These are phyloP conservation scores for Talaromyces sp. DNA, from an alignment of 2,329 filamentous ascomycete genomes.

Conservation along the genomic window DNA sequence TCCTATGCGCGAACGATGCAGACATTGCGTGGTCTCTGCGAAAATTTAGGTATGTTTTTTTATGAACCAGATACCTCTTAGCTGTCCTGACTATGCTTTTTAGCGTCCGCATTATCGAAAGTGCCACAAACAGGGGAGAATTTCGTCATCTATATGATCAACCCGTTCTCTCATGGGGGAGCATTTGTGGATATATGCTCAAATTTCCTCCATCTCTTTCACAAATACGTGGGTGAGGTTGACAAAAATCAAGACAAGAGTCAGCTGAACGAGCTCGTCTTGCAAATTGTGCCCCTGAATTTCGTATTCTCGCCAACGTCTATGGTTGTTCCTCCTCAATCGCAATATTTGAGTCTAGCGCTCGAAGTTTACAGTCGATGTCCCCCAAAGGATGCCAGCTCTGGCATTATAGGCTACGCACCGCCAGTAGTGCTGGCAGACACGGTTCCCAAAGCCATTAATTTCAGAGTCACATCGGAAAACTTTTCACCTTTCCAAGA, in stretches of 20 bases:
- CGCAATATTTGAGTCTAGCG: conserved; percentile 50
- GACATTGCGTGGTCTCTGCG: conserved; percentile 33
- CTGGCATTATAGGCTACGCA: conserved; percentile 45
- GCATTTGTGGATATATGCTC: conserved; percentile 53
- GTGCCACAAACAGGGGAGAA: conserved; percentile 36
- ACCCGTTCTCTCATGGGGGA: conserved; percentile 50
- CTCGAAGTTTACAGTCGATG: conserved; percentile 59
- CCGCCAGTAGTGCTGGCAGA: conserved; percentile 55
- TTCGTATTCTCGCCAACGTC: conserved; percentile 53
- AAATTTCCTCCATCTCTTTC: conserved; percentile 56
- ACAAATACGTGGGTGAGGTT: conserved; percentile 48
- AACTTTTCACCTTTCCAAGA: conserved; percentile 56
- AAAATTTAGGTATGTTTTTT: conserved; percentile 34
- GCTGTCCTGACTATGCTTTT: conserved; percentile 13
- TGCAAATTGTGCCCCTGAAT: conserved; percentile 57
- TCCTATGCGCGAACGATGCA: conserved; percentile 36
- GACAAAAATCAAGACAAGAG: conserved; percentile 31
- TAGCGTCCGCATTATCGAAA: conserved; percentile 36
- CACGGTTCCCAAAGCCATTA: conserved; percentile 50
- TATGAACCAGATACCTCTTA: not conserved
- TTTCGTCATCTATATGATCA: conserved; percentile 58
- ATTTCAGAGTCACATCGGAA: conserved; percentile 54
- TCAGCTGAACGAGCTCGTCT: conserved; percentile 48
- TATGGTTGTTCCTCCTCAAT: conserved; percentile 50
- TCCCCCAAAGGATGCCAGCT: conserved; percentile 41